Evolutionary conservation across 768 basidiomycete species (phyloP), one percentile per base, ranked within the genome.

Genomic region (Tylopilus vinaceipallidus): DNA sequence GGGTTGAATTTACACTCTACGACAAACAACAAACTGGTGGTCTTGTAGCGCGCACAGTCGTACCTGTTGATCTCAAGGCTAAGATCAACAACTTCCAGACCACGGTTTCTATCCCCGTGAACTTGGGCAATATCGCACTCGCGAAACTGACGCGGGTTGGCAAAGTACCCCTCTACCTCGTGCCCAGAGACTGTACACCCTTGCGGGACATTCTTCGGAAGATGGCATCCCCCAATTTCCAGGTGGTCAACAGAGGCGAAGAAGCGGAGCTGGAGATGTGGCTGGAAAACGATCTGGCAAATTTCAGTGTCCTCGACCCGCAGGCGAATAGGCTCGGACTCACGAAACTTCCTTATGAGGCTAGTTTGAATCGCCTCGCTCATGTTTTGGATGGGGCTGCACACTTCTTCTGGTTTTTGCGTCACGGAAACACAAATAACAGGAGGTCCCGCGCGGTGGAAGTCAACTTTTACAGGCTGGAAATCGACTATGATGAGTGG

Each of bases 1-100:
- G 52, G 5, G 50, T 49, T 2, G 40, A 52, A 13, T 53, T 68
- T 30, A 56, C 52, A 16, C 30, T 67, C 11, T 65, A 60, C 42
- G 20, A 16, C 23, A 20, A 53, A 22, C n/a, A n/a, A n/a, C n/a
- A n/a, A n/a, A n/a, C n/a, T n/a, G n/a, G n/a, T n/a, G n/a, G n/a
- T n/a, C n/a, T n/a, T n/a, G n/a, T n/a, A n/a, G n/a, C n/a, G n/a
- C n/a, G n/a, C n/a, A n/a, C n/a, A n/a, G n/a, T 45, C 16, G 11
- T 29, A 6, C 54, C 59, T 29, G 53, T 53, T 5, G 24, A 49
- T 7, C 20, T 29, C 16, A 29, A 6, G 6, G 35, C 57, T 13
- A 6, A 7, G 16, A 47, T 59, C 22, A 38, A 43, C 16, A 46
- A 60, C 17, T 60, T 60, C 34, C 19, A 46, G 38, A 60, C 54